Base-by-base conservation (phyloP, 2,329 filamentous ascomycete species). In the Diaporthe vaccinii region DNA sequence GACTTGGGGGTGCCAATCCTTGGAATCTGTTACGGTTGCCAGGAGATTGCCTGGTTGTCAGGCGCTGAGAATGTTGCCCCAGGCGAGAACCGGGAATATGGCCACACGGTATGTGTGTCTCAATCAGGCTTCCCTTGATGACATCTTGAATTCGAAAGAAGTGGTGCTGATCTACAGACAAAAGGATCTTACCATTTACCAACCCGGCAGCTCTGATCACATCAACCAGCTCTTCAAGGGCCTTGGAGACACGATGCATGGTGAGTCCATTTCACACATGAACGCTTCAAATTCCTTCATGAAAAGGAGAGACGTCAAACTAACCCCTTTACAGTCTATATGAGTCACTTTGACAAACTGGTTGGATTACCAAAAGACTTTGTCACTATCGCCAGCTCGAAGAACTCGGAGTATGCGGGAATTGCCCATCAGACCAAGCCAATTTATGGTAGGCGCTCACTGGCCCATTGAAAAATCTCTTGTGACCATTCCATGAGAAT, bases 261-360 rank as follows among this genome's bases (percentile, higher is more conserved):
- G 65, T 68, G 8, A 39, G 65, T 39, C 22, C 7, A 2, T 36
- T 36, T 22, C 31, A 28, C 15, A 2, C 6, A 20, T 4, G 17
- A 8, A 39, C 3, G 25, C 20, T 46, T 25, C 46, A 53, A 46
- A 25, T 20, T 68, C 14, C 14, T 20, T 14, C 20, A 2, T n/a
- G 28, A 10, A 51, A 12, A 65, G 1, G 5, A n/a, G 20, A 14
- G 14, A n/a, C 61, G 36, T 67, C 12, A 14, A 4, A n/a, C 28
- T 67, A n/a, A 67, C 44, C 5, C 1, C 4, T 20, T 4, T 7
- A 36, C 5, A 68, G 65, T 68, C 46, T 53, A 53, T 46, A 98
- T 98, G 96, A 94, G 91, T 78, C 96, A 98, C 83, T 93, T 92
- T 75, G 95, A 98, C 85, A 98, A 98, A 87, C 89, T 98, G 12